Conservation (phyloP, 805 yeast genomes). For the Hanseniaspora thailandica region DNA sequence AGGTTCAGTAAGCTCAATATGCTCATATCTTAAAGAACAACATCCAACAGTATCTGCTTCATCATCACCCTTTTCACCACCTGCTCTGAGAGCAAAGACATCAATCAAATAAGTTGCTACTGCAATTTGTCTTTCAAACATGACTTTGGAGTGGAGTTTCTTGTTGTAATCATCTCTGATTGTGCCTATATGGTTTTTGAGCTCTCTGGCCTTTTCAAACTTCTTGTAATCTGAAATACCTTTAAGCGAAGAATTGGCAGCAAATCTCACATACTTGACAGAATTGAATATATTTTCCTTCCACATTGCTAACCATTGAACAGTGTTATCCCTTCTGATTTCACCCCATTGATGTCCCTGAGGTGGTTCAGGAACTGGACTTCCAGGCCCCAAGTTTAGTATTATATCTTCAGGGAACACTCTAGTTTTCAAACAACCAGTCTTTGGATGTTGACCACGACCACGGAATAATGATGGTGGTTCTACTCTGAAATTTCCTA, state of each 20-base stretch:
- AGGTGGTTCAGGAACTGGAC: conserved; percentile 70
- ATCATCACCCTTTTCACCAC: conserved; percentile 93
- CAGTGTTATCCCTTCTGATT: conserved; percentile 74
- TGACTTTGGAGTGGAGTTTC: conserved; percentile 58
- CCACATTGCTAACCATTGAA: conserved; percentile 97
- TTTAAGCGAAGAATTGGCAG: conserved; percentile 79
- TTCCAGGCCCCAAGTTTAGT: conserved; percentile 63
- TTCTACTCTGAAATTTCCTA: conserved; percentile 87
- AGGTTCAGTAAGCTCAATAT: conserved; percentile 75
- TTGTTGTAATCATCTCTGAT: conserved; percentile 66
- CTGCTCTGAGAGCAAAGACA: conserved; percentile 89
- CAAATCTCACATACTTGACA: conserved; percentile 80
- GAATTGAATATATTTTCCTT: conserved; percentile 78
- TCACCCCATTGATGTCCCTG: conserved; percentile 87
- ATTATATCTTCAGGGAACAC: conserved; percentile 84
- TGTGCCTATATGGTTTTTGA: conserved; percentile 56
- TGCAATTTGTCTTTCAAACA: conserved; percentile 84
- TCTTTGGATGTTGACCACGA: conserved; percentile 92
- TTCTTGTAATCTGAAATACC: conserved; percentile 85
- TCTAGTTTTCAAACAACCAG: conserved; percentile 80
- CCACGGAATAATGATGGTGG: conserved; percentile 96
- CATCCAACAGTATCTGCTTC: conserved; percentile 98
- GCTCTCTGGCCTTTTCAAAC: conserved; percentile 84
- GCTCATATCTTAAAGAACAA: conserved; percentile 86
- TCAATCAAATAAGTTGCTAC: conserved; percentile 89